phyloP scores from a whole-genome alignment of 768 basidiomycete species.

The Suillus subalutaceus region DNA sequence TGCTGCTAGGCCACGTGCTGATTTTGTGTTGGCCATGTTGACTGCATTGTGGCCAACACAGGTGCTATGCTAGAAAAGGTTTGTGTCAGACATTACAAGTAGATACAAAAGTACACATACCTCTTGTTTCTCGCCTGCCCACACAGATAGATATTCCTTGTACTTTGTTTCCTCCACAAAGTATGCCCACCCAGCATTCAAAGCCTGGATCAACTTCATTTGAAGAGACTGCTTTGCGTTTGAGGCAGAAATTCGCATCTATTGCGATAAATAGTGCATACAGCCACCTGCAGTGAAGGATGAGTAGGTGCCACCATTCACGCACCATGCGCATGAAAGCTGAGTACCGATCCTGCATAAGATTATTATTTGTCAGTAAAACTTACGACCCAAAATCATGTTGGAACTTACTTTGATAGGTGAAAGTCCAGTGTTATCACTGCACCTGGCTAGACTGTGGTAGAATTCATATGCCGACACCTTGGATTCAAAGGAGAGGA shows the following conservation, averaged over 20 bases:
- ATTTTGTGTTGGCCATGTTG: background rate
- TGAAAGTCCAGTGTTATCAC: constrained; percentile 33
- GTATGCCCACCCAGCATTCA: background rate
- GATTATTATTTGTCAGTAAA: background rate
- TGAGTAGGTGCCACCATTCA: background rate
- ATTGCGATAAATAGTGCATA: background rate
- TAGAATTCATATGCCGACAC: constrained; percentile 36
- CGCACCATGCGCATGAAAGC: background rate
- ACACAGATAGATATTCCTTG: background rate
- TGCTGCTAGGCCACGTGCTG: background rate
- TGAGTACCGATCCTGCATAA: constrained; percentile 9
- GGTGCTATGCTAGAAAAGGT: background rate
- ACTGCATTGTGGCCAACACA: background rate
- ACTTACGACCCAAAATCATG: background rate
- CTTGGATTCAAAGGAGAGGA: constrained; percentile 34
- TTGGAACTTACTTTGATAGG: constrained; percentile 17
- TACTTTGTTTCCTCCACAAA: background rate
- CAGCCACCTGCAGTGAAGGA: background rate
- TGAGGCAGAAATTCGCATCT: background rate
- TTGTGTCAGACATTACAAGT: background rate
- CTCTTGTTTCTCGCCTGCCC: background rate
- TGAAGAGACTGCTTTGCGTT: background rate
- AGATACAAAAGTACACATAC: background rate
- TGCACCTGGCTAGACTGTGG: constrained; percentile 22
- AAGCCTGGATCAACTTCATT: background rate